Percentiles rank a stretch among this genome's conserved stretches.
phyloP scores from a whole-genome alignment of 352 stramenopile genomes.

The Hyphochytrium catenoides region DNA sequence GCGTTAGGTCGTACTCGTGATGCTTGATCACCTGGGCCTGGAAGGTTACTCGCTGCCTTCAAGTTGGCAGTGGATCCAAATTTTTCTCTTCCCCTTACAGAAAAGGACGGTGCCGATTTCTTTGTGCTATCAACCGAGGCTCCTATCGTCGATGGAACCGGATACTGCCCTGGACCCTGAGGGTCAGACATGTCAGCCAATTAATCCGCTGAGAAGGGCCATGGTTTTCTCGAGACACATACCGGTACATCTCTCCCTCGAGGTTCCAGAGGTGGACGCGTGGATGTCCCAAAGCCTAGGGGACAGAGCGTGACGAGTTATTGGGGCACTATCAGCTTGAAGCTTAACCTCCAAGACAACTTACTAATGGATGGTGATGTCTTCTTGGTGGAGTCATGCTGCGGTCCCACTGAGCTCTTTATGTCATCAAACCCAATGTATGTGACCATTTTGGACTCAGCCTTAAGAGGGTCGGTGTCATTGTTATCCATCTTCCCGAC shows the following conservation, averaged over 20 bases:
- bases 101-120: constrained; percentile 20
- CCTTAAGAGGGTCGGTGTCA: no score
- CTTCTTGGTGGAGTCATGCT: constrained; percentile 40
- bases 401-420: constrained; percentile 34
- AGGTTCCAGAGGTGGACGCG: constrained; percentile 18
- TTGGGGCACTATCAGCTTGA: no score
- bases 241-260: constrained; percentile 22
- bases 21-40: constrained; percentile 13
- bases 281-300: constrained; percentile 34
- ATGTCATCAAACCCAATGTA: constrained; percentile 26
- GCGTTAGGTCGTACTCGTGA: no score
- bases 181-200: neutral
- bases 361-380: constrained; percentile 29
- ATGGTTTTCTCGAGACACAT: neutral
- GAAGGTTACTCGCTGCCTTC: constrained; percentile 18
- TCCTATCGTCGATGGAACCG: constrained; percentile 37
- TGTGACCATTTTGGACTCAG: constrained; percentile 7
- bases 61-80: constrained; percentile 35
- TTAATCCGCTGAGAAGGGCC: no score
- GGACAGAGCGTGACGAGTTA: no score
- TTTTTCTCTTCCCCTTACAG: constrained; percentile 43
- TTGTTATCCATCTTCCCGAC: no score
- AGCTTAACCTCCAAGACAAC: no score
- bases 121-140: constrained; percentile 41
- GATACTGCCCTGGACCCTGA: constrained; percentile 24